Conservation (phyloP, 768 basidiomycete species). For the Russula earlei region DNA sequence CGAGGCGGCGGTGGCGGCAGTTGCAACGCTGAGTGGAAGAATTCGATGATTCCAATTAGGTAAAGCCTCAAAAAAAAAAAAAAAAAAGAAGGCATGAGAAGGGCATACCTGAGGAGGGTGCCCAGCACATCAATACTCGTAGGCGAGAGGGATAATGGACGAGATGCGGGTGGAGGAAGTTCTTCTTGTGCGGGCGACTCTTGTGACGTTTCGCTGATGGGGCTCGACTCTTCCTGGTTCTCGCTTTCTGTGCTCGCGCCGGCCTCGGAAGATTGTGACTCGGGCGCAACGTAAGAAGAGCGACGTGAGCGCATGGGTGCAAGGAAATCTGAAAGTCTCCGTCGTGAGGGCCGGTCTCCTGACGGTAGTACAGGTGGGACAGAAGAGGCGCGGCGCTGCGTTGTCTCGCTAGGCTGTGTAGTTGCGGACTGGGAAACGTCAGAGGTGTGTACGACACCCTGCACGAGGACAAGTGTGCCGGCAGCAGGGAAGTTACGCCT, state of each 20-base stretch:
- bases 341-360: conserved; percentile 4
- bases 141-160: conserved; percentile 39
- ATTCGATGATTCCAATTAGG: not conserved
- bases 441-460: conserved; percentile 74
- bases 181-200: conserved; percentile 1
- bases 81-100: too few species aligned
- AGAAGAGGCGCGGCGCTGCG: not conserved
- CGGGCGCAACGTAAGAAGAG: conserved; percentile 16
- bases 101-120: conserved; percentile 63
- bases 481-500: conserved; percentile 57
- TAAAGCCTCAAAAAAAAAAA: not conserved
- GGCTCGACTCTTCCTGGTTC: conserved; percentile 3
- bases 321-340: conserved; percentile 11
- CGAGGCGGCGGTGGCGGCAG: conserved; percentile 86
- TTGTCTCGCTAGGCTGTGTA: conserved; percentile 8
- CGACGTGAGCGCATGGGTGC: conserved; percentile 17
- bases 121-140: conserved; percentile 77
- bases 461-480: conserved; percentile 73
- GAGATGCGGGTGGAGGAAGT: conserved; percentile 10
- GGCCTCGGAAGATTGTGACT: conserved; percentile 7
- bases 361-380: conserved; percentile 4
- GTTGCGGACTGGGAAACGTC: conserved; percentile 37
- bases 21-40: conserved; percentile 52
- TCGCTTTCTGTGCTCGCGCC: conserved; percentile 2
- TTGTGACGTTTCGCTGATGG: not conserved